Evolutionary conservation across 2,329 filamentous ascomycete genomes (phyloP).

Genomic region (Scorias spongiosa): DNA sequence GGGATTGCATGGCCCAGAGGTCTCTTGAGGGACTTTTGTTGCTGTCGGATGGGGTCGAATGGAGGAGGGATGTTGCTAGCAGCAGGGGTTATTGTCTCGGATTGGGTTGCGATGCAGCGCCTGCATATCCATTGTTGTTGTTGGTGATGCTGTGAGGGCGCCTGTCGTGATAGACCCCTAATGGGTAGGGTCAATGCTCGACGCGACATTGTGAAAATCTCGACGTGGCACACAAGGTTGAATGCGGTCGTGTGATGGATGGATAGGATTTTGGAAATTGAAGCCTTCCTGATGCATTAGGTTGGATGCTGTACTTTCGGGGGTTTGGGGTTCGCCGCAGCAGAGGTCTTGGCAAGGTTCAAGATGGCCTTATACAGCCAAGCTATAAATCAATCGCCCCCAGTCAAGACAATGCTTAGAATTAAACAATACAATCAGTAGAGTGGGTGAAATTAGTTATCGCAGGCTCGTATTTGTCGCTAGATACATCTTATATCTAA

Average conservation of each 20-base stretch:
- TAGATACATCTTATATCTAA: too few species aligned
- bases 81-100: conserved; percentile 4
- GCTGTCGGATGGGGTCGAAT: conserved; percentile 10
- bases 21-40: conserved; percentile 7
- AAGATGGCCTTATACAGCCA: too few species aligned
- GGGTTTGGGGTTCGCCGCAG: background rate
- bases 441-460: too few species aligned
- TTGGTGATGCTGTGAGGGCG: background rate
- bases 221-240: background rate
- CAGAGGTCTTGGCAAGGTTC: background rate
- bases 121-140: conserved; percentile 16
- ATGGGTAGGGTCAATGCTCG: conserved; percentile 12
- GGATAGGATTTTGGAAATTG: too few species aligned
- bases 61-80: conserved; percentile 3
- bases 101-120: conserved; percentile 17
- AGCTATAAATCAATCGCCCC: too few species aligned
- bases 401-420: too few species aligned
- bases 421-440: too few species aligned
- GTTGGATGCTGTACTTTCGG: background rate
- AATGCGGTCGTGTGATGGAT: background rate
- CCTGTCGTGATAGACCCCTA: conserved; percentile 7
- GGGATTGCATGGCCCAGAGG: conserved; percentile 9
- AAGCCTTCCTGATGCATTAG: too few species aligned
- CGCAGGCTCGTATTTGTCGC: too few species aligned
- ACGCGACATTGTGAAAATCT: conserved; percentile 11